Percentiles rank a stretch among this genome's conserved stretches.
Evolutionary conservation across 257 asterid genomes (phyloP).

Genomic region (Solanum phureja): DNA sequence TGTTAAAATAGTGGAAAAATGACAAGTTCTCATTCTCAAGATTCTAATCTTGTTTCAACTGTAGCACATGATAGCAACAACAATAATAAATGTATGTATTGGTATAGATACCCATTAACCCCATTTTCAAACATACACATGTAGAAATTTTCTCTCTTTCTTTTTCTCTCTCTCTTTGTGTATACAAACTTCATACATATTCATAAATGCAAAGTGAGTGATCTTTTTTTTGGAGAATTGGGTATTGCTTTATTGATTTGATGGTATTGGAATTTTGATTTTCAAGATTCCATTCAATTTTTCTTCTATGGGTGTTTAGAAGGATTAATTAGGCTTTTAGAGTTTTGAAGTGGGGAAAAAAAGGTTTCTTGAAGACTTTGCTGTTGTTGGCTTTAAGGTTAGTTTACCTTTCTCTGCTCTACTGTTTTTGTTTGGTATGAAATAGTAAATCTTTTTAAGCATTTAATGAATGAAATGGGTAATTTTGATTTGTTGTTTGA

Average conservation of each 20-base stretch:
- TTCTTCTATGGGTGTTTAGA: not conserved
- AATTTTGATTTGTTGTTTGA: not conserved
- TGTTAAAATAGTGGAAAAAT: slow-evolving; percentile 32
- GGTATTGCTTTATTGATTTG: not conserved
- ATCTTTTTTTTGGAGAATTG: not conserved
- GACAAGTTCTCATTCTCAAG: slow-evolving; percentile 13
- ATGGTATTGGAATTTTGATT: not conserved
- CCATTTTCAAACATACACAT: not conserved
- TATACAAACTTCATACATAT: not conserved
- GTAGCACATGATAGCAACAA: slow-evolving; percentile 33
- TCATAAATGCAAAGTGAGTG: not conserved
- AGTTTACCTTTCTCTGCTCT: not conserved
- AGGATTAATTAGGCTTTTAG: not conserved
- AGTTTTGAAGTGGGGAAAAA: not conserved
- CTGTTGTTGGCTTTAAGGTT: not conserved
- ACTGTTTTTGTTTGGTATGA: not conserved
- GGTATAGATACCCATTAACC: slow-evolving; percentile 1
- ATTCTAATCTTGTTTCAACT: slow-evolving; percentile 17
- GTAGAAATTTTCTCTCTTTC: not conserved
- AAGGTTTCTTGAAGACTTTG: not conserved
- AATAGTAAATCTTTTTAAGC: not conserved
- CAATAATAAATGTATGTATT: slow-evolving; percentile 4
- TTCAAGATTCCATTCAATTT: not conserved
- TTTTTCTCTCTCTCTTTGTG: not conserved
- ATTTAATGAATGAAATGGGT: not conserved